Evolutionary conservation across 495 filamentous ascomycete species (phyloP).

Genomic region (Glarea lozoyensis): DNA sequence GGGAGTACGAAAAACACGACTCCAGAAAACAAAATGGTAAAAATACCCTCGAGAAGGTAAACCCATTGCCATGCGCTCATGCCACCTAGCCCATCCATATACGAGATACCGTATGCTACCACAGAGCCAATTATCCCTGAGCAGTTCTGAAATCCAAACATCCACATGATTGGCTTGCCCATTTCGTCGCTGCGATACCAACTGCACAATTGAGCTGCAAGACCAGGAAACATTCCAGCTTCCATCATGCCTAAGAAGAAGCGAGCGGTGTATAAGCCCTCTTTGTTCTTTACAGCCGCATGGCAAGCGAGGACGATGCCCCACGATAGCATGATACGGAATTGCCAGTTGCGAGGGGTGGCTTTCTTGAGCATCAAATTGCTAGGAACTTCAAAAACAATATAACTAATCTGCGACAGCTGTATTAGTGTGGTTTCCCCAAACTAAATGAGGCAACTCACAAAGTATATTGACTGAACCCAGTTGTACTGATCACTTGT

Average conservation of each 20-base stretch:
- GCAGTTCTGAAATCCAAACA: conserved; percentile 43
- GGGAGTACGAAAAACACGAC: conserved; percentile 28
- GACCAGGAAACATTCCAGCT: conserved; percentile 62
- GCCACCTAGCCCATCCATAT: conserved; percentile 24
- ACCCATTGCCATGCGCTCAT: conserved; percentile 26
- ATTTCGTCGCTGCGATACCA: conserved; percentile 54
- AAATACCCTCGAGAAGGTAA: conserved; percentile 29
- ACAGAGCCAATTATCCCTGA: conserved; percentile 25
- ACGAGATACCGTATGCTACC: conserved; percentile 42
- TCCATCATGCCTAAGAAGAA: conserved; percentile 59
- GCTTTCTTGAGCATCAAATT: conserved; percentile 33
- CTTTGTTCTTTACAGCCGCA: conserved; percentile 56
- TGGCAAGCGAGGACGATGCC: conserved; percentile 50
- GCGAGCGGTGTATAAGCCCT: conserved; percentile 50
- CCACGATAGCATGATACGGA: conserved; percentile 16
- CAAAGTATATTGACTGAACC: conserved; percentile 27
- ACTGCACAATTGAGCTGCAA: conserved; percentile 61
- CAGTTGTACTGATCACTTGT: conserved; percentile 28
- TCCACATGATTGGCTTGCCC: conserved; percentile 46
- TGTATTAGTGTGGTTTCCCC: conserved; percentile 13
- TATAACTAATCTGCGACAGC: conserved; percentile 17
- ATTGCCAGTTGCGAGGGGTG: conserved; percentile 1
- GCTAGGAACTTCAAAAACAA: conserved; percentile 47
- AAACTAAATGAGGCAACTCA: conserved; percentile 1
- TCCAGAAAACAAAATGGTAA: conserved; percentile 27